Conservation (phyloP, 1,284 basidiomycete genomes). For the Irpex sp. region DNA sequence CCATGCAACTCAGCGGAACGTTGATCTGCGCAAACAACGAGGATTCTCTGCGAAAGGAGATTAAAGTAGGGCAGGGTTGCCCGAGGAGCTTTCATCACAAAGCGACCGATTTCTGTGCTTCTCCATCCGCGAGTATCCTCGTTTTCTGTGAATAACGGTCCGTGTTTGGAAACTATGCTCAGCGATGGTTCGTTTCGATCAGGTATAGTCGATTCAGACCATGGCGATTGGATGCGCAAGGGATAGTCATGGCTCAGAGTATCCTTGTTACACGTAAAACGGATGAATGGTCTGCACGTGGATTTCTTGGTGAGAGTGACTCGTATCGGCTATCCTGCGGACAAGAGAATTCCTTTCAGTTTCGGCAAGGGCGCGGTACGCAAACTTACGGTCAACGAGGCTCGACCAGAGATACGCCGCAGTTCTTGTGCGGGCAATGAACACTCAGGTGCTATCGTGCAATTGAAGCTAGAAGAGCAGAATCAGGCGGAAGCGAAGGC, state of each 20-base stretch:
- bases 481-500: background rate
- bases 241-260: background rate
- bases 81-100: background rate
- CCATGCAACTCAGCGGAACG: background rate
- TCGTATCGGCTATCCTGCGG: background rate
- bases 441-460: background rate
- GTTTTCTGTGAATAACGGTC: background rate
- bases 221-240: background rate
- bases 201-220: background rate
- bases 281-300: background rate
- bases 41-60: background rate
- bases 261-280: background rate
- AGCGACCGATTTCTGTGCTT: background rate
- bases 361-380: background rate
- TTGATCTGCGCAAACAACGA: background rate
- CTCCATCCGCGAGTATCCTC: background rate
- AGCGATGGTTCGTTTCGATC: no score
- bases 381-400: background rate
- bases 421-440: background rate
- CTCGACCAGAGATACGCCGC: background rate
- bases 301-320: background rate
- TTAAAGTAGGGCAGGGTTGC: no score
- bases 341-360: background rate
- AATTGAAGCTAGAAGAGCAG: background rate
- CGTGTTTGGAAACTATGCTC: background rate